Conservation (phyloP, 495 filamentous ascomycete genomes). For the Coniosporium apollinis region DNA sequence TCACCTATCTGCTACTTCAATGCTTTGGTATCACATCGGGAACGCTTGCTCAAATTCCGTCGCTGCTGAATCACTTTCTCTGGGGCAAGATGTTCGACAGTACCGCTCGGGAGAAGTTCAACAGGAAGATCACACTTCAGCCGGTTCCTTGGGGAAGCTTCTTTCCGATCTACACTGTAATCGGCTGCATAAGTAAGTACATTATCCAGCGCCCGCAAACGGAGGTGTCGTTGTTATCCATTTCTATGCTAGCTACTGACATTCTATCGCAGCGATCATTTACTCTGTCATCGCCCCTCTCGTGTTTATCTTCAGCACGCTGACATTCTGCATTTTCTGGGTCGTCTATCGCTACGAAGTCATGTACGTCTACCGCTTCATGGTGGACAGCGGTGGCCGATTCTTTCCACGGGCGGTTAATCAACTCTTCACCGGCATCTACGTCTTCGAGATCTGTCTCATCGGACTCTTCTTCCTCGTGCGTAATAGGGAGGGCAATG, state of each 20-base stretch:
- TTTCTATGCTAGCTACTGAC: too few relatives aligned
- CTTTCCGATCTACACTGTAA: slow-evolving; percentile 93
- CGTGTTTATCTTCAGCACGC: slow-evolving; percentile 82
- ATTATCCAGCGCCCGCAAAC: too few relatives aligned
- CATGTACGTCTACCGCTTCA: slow-evolving; percentile 85
- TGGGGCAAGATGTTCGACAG: slow-evolving; percentile 61
- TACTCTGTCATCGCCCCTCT: slow-evolving; percentile 83
- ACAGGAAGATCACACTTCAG: slow-evolving; percentile 60
- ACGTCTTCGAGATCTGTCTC: slow-evolving; percentile 84
- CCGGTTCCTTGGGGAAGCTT: slow-evolving; percentile 80
- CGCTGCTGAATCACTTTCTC: slow-evolving; percentile 65
- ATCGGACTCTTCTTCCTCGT: slow-evolving; percentile 87
- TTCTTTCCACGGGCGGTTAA: slow-evolving; percentile 84
- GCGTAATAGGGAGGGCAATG: slow-evolving; percentile 37
- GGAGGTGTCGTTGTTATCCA: too few relatives aligned
- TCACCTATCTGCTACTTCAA: slow-evolving; percentile 94
- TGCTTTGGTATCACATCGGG: slow-evolving; percentile 80
- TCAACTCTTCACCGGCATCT: slow-evolving; percentile 86
- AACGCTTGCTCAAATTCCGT: slow-evolving; percentile 70
- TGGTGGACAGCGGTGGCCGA: slow-evolving; percentile 80
- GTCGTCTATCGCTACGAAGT: slow-evolving; percentile 92
- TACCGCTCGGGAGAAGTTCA: slow-evolving; percentile 82
- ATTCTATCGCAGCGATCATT: too few relatives aligned
- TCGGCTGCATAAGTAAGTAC: too few relatives aligned
- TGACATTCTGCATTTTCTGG: slow-evolving; percentile 92